Conservation (phyloP, 2,329 filamentous ascomycete genomes). For the Pseudogymnoascus sp. region DNA sequence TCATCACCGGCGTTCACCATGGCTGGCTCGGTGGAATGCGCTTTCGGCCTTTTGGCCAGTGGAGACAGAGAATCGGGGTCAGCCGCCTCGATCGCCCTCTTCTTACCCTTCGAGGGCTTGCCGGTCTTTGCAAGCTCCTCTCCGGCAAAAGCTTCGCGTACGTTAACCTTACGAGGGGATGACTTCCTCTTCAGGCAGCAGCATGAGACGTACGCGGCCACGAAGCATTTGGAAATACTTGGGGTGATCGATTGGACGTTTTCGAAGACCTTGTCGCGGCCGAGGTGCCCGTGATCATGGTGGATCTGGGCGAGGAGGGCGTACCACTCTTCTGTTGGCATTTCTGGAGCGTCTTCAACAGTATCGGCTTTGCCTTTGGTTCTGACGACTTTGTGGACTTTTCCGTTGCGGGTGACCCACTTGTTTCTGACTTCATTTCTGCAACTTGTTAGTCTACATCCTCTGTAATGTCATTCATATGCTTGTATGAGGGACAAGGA, state of each 20-base stretch:
- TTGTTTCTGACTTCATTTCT: not conserved
- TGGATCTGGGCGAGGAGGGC: not conserved
- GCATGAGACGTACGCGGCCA: not conserved
- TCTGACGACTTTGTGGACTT: not conserved
- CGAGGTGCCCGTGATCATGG: not conserved
- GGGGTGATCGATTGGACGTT: not conserved
- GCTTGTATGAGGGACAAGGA: not conserved
- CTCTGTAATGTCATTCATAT: not conserved
- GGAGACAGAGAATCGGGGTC: not conserved
- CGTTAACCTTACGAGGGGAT: not conserved
- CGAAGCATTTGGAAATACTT: not conserved
- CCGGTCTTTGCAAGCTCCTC: not conserved
- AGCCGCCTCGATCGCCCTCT: not conserved
- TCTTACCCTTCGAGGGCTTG: not conserved
- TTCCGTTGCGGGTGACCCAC: not conserved
- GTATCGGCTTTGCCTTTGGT: not conserved
- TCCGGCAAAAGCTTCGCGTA: not conserved
- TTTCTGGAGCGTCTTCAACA: not conserved
- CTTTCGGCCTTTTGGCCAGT: not conserved
- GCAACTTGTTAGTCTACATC: not conserved
- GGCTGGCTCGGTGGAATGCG: not conserved
- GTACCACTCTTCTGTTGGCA: not conserved
- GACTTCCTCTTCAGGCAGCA: not conserved
- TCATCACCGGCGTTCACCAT: constrained; percentile 1
- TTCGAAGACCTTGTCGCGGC: not conserved